Conservation (phyloP, 768 basidiomycete species). For the Serendipita sp. region DNA sequence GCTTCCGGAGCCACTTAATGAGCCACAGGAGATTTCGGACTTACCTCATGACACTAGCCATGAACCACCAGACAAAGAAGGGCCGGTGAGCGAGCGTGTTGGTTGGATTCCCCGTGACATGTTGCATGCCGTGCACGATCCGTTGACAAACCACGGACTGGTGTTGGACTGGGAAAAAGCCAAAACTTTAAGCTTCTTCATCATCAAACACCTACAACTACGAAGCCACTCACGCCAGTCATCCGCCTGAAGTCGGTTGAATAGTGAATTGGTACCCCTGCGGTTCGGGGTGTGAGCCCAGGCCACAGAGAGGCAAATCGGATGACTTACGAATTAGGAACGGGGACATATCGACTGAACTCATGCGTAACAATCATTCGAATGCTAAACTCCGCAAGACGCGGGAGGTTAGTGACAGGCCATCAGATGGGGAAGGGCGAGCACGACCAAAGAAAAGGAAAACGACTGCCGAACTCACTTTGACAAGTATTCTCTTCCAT, state of each 20-base stretch:
- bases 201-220: no score
- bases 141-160: constrained; percentile 51
- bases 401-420: no score
- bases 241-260: constrained; percentile 46
- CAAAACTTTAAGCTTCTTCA: constrained; percentile 2
- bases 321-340: background rate
- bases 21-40: background rate
- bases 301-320: background rate
- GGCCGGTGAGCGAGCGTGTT: constrained; percentile 41
- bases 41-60: constrained; percentile 7
- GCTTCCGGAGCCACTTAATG: no score
- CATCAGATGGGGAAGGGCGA: no score
- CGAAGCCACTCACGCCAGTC: constrained; percentile 44
- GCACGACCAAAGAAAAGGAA: no score
- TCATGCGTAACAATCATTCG: constrained; percentile 1
- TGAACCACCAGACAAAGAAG: constrained; percentile 57
- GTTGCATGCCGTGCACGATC: constrained; percentile 38
- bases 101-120: constrained; percentile 27
- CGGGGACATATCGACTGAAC: constrained; percentile 1
- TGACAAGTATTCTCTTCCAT: constrained; percentile 54
- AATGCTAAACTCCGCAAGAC: background rate
- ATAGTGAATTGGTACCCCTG: constrained; percentile 7
- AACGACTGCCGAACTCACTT: constrained; percentile 53
- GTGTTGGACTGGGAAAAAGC: constrained; percentile 45
- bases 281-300: background rate